A percentile compares a stretch with the other conserved stretches of the same genome.
phyloP scores from a whole-genome alignment of 768 basidiomycete species.

The Cystofilobasidium bisporidii region DNA sequence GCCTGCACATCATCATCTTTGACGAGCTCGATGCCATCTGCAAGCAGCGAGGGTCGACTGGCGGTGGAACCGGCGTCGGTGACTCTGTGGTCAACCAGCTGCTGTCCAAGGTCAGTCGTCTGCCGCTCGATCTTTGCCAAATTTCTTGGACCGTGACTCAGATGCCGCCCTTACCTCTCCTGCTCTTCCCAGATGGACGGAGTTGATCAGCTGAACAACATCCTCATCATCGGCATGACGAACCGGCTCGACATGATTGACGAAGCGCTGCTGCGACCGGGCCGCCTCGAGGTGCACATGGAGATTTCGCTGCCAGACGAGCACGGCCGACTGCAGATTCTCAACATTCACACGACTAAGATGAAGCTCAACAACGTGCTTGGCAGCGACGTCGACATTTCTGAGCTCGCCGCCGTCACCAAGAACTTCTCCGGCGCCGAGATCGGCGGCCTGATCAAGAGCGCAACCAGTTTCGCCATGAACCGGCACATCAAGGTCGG shows the following conservation, averaged over 20 bases:
- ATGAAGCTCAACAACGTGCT: conserved; percentile 89
- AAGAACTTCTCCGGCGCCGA: conserved; percentile 99
- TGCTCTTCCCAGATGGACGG: conserved; percentile 79
- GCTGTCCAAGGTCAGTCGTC: conserved; percentile 65
- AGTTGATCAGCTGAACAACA: conserved; percentile 97
- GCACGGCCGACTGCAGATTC: conserved; percentile 79
- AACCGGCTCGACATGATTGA: conserved; percentile 98
- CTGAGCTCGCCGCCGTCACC: conserved; percentile 67
- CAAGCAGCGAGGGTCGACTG: conserved; percentile 92
- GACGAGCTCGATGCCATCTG: conserved; percentile 98
- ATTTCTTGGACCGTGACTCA: too few species aligned
- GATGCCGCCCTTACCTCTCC: neutral
- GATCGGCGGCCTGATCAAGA: conserved; percentile 90
- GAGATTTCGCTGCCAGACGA: conserved; percentile 97
- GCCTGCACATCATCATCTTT: conserved; percentile 97
- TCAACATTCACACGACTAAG: conserved; percentile 87
- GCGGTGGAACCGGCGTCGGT: conserved; percentile 89
- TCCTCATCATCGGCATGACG: conserved; percentile 99
- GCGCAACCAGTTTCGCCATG: conserved; percentile 96
- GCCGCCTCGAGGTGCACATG: conserved; percentile 98
- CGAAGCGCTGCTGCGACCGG: conserved; percentile 90
- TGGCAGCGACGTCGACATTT: conserved; percentile 71
- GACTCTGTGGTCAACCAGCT: conserved; percentile 98
- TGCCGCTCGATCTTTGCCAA: too few species aligned
- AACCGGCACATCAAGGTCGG: conserved; percentile 96